Evolutionary conservation across 2,329 filamentous ascomycete genomes (phyloP).

Genomic region (Orbilia blumenaviensis): DNA sequence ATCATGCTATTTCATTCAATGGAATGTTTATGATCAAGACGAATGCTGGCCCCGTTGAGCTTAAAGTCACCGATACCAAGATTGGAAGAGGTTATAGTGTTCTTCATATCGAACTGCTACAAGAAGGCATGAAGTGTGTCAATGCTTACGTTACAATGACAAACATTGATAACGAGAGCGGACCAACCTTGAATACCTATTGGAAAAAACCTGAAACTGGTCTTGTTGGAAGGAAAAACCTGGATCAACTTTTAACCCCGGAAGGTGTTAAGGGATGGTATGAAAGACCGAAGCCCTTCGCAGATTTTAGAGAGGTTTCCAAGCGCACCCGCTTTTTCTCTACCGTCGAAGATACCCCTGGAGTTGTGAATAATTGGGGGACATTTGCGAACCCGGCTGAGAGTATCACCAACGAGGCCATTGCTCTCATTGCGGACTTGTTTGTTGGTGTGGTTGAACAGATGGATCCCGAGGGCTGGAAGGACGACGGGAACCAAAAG

Average conservation of each 20-base stretch:
- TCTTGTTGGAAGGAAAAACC: conserved; percentile 58
- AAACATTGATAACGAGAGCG: conserved; percentile 70
- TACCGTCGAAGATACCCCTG: conserved; percentile 14
- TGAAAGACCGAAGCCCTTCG: conserved; percentile 55
- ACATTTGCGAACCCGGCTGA: conserved; percentile 43
- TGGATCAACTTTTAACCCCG: conserved; percentile 58
- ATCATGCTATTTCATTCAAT: conserved; percentile 72
- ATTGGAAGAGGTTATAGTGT: conserved; percentile 71
- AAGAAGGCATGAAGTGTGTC: conserved; percentile 69
- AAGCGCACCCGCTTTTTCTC: conserved; percentile 43
- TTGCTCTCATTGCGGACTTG: conserved; percentile 57
- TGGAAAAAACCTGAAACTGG: conserved; percentile 66
- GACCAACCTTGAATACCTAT: conserved; percentile 65
- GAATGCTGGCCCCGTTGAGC: conserved; percentile 67
- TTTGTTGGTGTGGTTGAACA: conserved; percentile 59
- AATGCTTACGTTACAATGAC: conserved; percentile 73
- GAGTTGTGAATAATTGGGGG: conserved; percentile 42
- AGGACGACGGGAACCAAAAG: conserved; percentile 56
- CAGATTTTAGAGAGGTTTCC: conserved; percentile 59
- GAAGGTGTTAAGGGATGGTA: conserved; percentile 44
- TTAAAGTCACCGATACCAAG: conserved; percentile 72
- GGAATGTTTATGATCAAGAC: conserved; percentile 74
- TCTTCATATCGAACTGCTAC: conserved; percentile 71
- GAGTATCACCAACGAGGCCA: conserved; percentile 57
- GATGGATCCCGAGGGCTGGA: conserved; percentile 55